Conservation (phyloP, 257 asterid genomes). For the Solanum sejunctum region DNA sequence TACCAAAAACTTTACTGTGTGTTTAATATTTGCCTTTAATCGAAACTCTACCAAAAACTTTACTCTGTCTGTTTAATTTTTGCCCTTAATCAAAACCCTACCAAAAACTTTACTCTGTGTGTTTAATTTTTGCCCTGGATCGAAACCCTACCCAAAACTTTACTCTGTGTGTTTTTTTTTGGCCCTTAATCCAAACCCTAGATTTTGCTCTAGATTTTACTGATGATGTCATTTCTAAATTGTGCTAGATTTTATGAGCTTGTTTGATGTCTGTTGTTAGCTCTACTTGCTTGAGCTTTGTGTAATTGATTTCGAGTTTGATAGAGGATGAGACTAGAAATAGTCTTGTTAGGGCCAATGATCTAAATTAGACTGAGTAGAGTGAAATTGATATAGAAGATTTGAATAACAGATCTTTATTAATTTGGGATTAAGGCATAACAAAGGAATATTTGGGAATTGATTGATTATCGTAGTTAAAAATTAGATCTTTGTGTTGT, state of each 20-base stretch:
- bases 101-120: too few species aligned
- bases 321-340: neutral
- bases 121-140: too few species aligned
- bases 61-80: too few species aligned
- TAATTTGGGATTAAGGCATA: neutral
- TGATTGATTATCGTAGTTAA: neutral
- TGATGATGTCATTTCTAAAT: neutral
- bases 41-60: too few species aligned
- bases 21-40: too few species aligned
- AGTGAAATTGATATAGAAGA: neutral
- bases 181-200: too few species aligned
- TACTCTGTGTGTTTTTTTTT: too few species aligned
- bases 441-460: neutral
- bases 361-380: neutral
- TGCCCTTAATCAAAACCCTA: too few species aligned
- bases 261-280: neutral
- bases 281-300: neutral
- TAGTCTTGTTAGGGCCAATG: neutral
- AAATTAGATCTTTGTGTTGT: neutral
- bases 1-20: too few species aligned
- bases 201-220: too few species aligned
- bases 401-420: neutral
- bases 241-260: neutral
- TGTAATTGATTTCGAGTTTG: neutral
- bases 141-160: too few species aligned